These are phyloP conservation scores for Persicaria maculosa DNA, from an alignment of 148 eudicot species.

Conservation along the genomic window DNA sequence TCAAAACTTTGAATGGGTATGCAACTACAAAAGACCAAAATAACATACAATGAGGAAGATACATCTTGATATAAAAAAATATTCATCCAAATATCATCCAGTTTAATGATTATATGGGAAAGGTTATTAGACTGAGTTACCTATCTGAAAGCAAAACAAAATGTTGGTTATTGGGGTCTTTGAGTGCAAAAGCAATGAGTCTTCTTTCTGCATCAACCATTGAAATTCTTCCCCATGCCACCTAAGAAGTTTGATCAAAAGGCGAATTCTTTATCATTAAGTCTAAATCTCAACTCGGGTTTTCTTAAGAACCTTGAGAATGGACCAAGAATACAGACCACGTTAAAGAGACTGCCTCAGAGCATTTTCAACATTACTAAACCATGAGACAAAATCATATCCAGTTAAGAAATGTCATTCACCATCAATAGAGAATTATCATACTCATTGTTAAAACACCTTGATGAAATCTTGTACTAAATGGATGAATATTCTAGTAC, in stretches of 20 bases:
- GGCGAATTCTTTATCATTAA: background rate
- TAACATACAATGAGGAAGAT: background rate
- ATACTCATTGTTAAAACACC: too few species aligned
- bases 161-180: constrained; percentile 54
- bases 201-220: constrained; percentile 70
- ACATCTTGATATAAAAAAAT: background rate
- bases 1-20: constrained; percentile 57
- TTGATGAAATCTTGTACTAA: too few species aligned
- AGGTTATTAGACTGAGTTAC: constrained; percentile 2
- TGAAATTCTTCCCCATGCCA: constrained; percentile 51
- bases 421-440: too few species aligned
- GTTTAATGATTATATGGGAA: background rate
- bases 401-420: too few species aligned
- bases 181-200: constrained; percentile 52
- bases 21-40: constrained; percentile 34
- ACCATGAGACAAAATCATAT: too few species aligned
- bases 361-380: too few species aligned
- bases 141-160: constrained; percentile 61
- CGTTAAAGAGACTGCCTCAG: too few species aligned
- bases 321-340: too few species aligned
- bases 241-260: constrained; percentile 23
- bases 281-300: too few species aligned
- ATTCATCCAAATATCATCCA: background rate
- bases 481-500: too few species aligned
- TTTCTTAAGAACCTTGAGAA: too few species aligned